phyloP scores from a whole-genome alignment of 2,329 filamentous ascomycete species.

The Pestalotiopsis sp. region DNA sequence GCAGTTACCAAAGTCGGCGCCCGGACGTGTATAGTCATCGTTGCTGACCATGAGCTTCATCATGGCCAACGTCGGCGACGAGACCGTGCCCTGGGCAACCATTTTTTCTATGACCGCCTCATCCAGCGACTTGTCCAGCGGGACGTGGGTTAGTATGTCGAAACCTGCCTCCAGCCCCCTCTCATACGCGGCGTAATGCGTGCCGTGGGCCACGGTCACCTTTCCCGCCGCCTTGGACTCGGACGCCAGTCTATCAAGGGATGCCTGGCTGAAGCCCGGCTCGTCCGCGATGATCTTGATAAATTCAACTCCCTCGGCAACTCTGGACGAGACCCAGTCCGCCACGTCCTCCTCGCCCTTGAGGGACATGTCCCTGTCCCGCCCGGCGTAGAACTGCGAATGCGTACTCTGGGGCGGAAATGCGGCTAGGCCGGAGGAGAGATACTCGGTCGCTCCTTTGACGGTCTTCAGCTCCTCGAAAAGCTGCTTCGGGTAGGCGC shows the following conservation, averaged over 20 bases:
- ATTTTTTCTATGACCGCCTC: constrained; percentile 19
- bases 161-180: constrained; percentile 28
- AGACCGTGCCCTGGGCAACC: constrained; percentile 22
- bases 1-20: constrained; percentile 24
- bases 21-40: constrained; percentile 21
- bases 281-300: constrained; percentile 30
- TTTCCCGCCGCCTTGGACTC: constrained; percentile 27
- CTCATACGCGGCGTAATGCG: constrained; percentile 25
- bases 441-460: constrained; percentile 19
- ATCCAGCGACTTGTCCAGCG: constrained; percentile 28
- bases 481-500: constrained; percentile 16
- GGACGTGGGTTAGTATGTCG: constrained; percentile 32
- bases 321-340: constrained; percentile 20
- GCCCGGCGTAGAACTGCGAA: constrained; percentile 16
- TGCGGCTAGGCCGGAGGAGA: constrained; percentile 19
- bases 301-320: constrained; percentile 26
- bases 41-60: constrained; percentile 23
- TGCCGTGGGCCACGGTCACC: constrained; percentile 29
- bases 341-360: constrained; percentile 18
- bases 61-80: constrained; percentile 30
- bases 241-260: constrained; percentile 24
- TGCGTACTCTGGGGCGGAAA: constrained; percentile 22
- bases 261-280: constrained; percentile 24
- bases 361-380: constrained; percentile 16
- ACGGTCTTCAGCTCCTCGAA: constrained; percentile 15